phyloP scores from a whole-genome alignment of 345 rosid genomes.

The Citrus glauca region DNA sequence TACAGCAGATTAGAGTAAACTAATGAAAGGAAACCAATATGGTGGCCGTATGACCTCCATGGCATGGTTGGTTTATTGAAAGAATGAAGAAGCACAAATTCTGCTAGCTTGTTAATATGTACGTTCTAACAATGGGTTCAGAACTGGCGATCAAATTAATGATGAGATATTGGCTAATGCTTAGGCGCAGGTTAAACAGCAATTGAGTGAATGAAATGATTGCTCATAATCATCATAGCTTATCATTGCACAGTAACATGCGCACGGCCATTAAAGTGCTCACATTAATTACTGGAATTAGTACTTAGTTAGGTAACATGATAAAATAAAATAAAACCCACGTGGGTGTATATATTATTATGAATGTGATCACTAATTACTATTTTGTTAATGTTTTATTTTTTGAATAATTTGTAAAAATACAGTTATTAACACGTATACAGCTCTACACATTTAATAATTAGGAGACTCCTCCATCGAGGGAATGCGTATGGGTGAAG shows the following conservation, averaged over 20 bases:
- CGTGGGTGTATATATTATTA: no score
- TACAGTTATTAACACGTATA: no score
- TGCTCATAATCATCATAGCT: not conserved
- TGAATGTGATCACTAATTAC: not conserved
- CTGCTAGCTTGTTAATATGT: not conserved
- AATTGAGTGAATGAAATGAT: conserved; percentile 3
- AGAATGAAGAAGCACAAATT: not conserved
- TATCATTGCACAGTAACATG: conserved; percentile 10
- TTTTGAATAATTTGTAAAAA: not conserved
- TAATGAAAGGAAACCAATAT: not conserved
- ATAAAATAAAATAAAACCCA: no score
- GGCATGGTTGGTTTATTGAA: not conserved
- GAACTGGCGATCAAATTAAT: not conserved
- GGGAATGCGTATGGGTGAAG: not conserved
- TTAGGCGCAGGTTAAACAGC: no score
- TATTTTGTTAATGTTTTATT: no score
- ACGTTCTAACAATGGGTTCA: no score
- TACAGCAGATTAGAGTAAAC: not conserved
- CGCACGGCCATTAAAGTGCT: not conserved
- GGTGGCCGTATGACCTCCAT: not conserved
- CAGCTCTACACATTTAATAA: no score
- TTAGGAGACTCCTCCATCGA: not conserved
- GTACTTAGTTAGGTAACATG: no score
- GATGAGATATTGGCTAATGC: no score
- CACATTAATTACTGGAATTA: no score